Evolutionary conservation across 306 rosid genomes (phyloP).

Genomic region (Dryas alaskensis): DNA sequence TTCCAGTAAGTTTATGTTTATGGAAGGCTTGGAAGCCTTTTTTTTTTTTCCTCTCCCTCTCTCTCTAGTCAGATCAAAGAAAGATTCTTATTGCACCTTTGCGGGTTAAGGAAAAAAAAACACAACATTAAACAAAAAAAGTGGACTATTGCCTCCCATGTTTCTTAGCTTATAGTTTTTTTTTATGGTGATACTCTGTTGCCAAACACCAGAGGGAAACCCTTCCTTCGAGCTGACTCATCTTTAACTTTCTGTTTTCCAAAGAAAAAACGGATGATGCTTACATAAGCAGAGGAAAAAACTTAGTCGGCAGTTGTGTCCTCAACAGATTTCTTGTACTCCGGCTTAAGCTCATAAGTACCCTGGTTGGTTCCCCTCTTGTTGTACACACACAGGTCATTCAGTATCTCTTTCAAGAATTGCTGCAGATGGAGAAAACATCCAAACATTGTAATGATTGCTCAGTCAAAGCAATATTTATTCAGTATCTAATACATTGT

Average conservation of each 20-base stretch:
- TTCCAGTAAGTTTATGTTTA: constrained; percentile 1
- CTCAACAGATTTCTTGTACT: constrained; percentile 91
- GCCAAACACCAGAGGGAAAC: neutral
- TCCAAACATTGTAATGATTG: neutral
- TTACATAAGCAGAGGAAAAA: neutral
- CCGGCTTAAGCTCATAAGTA: constrained; percentile 98
- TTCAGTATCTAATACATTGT: neutral
- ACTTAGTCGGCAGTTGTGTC: constrained; percentile 61
- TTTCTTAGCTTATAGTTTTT: neutral
- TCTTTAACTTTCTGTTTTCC: constrained; percentile 11
- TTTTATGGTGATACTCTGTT: neutral
- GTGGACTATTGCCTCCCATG: neutral
- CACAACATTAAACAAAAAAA: neutral
- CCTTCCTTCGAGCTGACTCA: neutral
- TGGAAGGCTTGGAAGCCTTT: neutral
- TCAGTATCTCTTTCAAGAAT: constrained; percentile 96
- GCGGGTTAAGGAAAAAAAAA: neutral
- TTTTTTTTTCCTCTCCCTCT: neutral
- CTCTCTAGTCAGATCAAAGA: neutral
- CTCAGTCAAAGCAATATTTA: neutral
- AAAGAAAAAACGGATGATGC: constrained; percentile 6
- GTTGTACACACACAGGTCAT: constrained; percentile 91
- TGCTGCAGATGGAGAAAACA: constrained; percentile 59
- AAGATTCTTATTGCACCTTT: constrained; percentile 7
- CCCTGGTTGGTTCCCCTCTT: constrained; percentile 99